A percentile compares a stretch with the other conserved stretches of the same genome.
phyloP scores from a whole-genome alignment of 2,329 filamentous ascomycete species.

The Neonectria hederae region DNA sequence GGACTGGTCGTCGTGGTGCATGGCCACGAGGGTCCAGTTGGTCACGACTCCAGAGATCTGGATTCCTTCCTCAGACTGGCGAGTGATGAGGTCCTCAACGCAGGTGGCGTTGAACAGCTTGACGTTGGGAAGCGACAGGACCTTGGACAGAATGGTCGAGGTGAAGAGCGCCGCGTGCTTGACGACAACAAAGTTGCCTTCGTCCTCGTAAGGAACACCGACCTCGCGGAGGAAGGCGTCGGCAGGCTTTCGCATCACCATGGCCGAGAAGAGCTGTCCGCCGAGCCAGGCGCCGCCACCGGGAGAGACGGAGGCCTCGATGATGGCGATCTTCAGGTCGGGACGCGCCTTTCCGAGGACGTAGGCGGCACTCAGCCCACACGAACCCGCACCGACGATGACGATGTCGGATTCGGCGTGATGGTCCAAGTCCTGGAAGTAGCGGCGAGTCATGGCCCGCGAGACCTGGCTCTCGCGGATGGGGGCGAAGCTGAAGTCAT shows the following conservation, averaged over 20 bases:
- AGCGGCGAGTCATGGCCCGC: conserved; percentile 91
- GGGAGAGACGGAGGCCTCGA: conserved; percentile 88
- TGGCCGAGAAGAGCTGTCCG: conserved; percentile 92
- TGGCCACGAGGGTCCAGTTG: conserved; percentile 92
- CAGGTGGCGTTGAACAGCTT: conserved; percentile 97
- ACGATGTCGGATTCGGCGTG: conserved; percentile 95
- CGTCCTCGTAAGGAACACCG: conserved; percentile 87
- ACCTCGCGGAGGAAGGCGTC: conserved; percentile 84
- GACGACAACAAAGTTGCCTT: conserved; percentile 88
- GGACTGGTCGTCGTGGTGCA: conserved; percentile 88
- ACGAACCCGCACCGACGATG: conserved; percentile 90
- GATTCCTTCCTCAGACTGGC: conserved; percentile 65
- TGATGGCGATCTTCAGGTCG: conserved; percentile 89
- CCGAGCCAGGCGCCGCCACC: conserved; percentile 93
- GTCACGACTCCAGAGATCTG: conserved; percentile 90
- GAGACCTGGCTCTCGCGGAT: conserved; percentile 94
- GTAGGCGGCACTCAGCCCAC: conserved; percentile 86
- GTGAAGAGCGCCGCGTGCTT: conserved; percentile 96
- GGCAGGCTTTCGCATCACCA: conserved; percentile 94
- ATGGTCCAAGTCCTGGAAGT: conserved; percentile 88
- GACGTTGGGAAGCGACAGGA: conserved; percentile 86
- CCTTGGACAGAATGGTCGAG: conserved; percentile 83
- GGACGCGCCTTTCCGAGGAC: conserved; percentile 84
- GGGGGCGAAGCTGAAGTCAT: conserved; percentile 81
- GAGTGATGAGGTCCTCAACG: conserved; percentile 92